Evolutionary conservation across 2,329 filamentous ascomycete genomes (phyloP), one percentile per base, ranked within the genome.

Genomic region (Scopulariopsis brevicaulis): DNA sequence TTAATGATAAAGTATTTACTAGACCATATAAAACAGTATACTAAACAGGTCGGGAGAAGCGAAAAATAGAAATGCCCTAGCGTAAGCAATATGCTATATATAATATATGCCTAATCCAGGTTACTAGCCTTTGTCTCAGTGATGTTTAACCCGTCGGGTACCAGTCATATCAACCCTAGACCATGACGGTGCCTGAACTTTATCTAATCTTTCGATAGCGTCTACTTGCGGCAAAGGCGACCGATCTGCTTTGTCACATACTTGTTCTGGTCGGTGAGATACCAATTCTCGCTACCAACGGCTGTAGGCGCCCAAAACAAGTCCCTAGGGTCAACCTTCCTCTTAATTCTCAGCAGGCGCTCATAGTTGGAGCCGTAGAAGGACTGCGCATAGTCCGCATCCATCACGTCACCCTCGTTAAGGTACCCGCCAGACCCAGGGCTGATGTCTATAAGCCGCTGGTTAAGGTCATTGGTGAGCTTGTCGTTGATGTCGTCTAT

Each of bases 241-340:
- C 76, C 77, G 58, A 53, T 61, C 15, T 69, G 61, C 6, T 65
- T 68, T 4, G 65, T 66, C 8, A 74, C 68, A 24, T 58, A 62
- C 78, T 43, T 43, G 25, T 56, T 50, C 43, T 56, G 54, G 25
- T 48, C 54, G 25, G 46, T 32, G 22, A 56, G 25, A 48, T 56
- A 78, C 52, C 62, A 82, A n/a, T 63, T 63, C 55, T 82, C 79
- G 58, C 76, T 79, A 0, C 78, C 79, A 6, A 83, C 79, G 4
- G 70, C 74, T n/a, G 71, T 74, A 6, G 63, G 64, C 12, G 73
- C 76, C 56, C 79, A 78, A 40, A 79, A 79, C 7, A 83, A 59
- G 1, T 65, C 64, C 0, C 68, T 57, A 1, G 74, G 69, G 62
- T 82, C 81, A 62, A 75, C 82, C 63, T 72, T 75, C 37, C 69